Evolutionary conservation across 495 filamentous ascomycete species (phyloP).

Genomic region (Neurospora sublineolata): DNA sequence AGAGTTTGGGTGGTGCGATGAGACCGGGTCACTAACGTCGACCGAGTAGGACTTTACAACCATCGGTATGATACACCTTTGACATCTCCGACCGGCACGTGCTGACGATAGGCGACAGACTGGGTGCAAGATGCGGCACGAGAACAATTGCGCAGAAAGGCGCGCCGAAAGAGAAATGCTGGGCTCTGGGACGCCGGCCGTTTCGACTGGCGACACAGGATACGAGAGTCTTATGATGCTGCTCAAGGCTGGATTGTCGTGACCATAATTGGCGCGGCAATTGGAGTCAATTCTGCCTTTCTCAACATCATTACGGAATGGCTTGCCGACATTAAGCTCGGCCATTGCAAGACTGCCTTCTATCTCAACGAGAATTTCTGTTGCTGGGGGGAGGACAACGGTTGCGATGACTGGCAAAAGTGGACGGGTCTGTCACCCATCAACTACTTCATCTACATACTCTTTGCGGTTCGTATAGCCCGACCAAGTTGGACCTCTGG

Average conservation of each 20-base stretch:
- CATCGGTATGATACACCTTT: constrained; percentile 45
- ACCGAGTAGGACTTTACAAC: constrained; percentile 63
- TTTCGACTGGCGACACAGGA: constrained; percentile 68
- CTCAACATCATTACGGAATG: constrained; percentile 96
- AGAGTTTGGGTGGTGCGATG: not conserved
- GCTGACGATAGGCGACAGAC: constrained; percentile 35
- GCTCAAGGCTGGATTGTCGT: constrained; percentile 98
- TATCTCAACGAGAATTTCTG: constrained; percentile 98
- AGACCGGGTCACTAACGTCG: not conserved
- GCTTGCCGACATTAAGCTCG: constrained; percentile 90
- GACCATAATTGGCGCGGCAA: constrained; percentile 82
- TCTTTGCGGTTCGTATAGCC: constrained; percentile 58
- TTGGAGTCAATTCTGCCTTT: constrained; percentile 86
- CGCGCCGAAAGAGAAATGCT: constrained; percentile 57
- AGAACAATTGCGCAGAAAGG: constrained; percentile 71
- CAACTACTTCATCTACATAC: constrained; percentile 83
- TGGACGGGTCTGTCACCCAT: constrained; percentile 71
- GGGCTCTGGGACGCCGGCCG: constrained; percentile 65
- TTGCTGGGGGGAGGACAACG: constrained; percentile 91
- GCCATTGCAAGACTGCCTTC: constrained; percentile 87
- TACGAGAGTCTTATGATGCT: constrained; percentile 85
- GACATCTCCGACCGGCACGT: not conserved
- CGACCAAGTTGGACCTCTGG: not conserved
- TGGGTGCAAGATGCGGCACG: constrained; percentile 97
- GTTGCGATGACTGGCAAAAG: constrained; percentile 77